Conservation (phyloP, 371 early-diverging fungal genomes). For the Mortierella sp. region DNA sequence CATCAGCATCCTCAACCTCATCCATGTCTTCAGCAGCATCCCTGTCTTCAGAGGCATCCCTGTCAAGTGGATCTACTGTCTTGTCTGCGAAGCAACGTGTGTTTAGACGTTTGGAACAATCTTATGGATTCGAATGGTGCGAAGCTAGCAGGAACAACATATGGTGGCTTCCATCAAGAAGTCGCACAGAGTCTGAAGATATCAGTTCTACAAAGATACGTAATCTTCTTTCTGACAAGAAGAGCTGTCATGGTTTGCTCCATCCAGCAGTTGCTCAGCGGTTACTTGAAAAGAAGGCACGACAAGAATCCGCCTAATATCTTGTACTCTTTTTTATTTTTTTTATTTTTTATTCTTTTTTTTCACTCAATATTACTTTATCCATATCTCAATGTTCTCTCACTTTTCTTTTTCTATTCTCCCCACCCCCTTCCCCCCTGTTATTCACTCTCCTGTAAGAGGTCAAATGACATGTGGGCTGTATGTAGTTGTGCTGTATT, state of each 20-base stretch:
- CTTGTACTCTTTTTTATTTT: not conserved
- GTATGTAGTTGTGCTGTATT: slow-evolving; percentile 1
- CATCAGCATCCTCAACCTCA: slow-evolving; percentile 4
- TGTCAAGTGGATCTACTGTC: not conserved
- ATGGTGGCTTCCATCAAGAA: slow-evolving; percentile 49
- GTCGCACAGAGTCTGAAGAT: slow-evolving; percentile 44
- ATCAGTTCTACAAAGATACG: slow-evolving; percentile 53
- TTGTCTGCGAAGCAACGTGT: slow-evolving; percentile 21
- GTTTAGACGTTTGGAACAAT: slow-evolving; percentile 25
- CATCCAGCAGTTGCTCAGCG: slow-evolving; percentile 40
- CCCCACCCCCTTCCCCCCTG: no score
- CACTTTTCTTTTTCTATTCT: no score
- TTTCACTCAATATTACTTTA: not conserved
- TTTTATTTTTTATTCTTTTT: not conserved
- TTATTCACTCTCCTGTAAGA: not conserved
- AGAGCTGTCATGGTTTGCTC: slow-evolving; percentile 43
- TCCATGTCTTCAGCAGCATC: slow-evolving; percentile 6
- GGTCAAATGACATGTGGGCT: not conserved
- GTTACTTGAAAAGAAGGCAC: slow-evolving; percentile 29
- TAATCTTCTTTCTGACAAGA: slow-evolving; percentile 20
- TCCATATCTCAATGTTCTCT: no score
- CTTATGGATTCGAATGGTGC: slow-evolving; percentile 47
- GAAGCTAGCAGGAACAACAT: slow-evolving; percentile 46
- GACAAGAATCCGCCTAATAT: slow-evolving; percentile 13
- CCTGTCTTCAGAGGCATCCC: not conserved